Evolutionary conservation across 257 asterid genomes (phyloP), one percentile per base, ranked within the genome.

Genomic region (Nicotiana tomentosiformis): DNA sequence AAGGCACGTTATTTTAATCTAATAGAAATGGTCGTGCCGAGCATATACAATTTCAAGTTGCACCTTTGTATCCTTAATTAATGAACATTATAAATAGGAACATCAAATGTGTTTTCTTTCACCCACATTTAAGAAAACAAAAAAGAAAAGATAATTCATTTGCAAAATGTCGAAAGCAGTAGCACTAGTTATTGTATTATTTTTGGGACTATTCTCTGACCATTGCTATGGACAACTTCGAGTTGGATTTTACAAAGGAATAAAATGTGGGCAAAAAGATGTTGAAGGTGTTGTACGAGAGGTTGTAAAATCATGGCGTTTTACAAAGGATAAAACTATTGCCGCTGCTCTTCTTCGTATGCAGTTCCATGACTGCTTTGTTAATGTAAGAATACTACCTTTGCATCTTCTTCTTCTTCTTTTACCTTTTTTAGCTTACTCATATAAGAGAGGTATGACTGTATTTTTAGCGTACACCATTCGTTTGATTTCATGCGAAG

Each of bases 321-420:
- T 0, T 74, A 7, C 0, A 7, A 89, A 12, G 66, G 91, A 91
- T 78, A 81, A 55, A 9, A 82, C 85, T 83, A 84, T 90, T 61
- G 65, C 87, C 0, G 87, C 95, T 43, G 92, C 92, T 12, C 91
- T 91, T 12, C 90, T 91, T 4, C 91, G 95, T 78, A 77, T 91
- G 93, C 95, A 91, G n/a, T 90, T 91, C 39, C 95, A 91, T 16
- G 93, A 91, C 23, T 91, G 95, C 80, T 91, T 91, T 67, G 93
- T 91, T 85, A 87, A 82, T 8, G 93, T 91, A 80, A 85, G 92
- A 84, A 14, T 65, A 29, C 43, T 6, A 23, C 14, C 14, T 26
- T 26, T 64, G 7, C 69, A 26, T 10, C 5, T 23, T 64, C 32
- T 57, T 57, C 20, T 15, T 15, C 20, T 15, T 57, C 23, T 23